A percentile compares a stretch with the other conserved stretches of the same genome.
Evolutionary conservation across 305 asterid species (phyloP).

Genomic region (Ilex paraguariensis): DNA sequence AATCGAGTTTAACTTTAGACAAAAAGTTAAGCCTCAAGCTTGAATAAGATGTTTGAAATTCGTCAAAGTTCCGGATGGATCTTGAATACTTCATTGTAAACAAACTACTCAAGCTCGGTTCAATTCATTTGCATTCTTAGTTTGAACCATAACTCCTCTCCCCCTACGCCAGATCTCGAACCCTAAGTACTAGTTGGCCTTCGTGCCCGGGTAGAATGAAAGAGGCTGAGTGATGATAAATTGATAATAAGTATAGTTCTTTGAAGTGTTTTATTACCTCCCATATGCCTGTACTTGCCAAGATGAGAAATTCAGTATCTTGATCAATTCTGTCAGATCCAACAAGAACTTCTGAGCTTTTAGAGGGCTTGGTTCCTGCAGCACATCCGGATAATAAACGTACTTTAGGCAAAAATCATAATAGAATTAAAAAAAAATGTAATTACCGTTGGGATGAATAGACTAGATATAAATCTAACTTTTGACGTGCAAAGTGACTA

Average conservation of each 20-base stretch:
- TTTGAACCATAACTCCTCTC: too few relatives aligned
- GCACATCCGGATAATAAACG: constrained; percentile 6
- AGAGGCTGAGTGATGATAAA: neutral
- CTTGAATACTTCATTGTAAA: too few relatives aligned
- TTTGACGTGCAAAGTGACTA: too few relatives aligned
- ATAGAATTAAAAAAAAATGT: neutral
- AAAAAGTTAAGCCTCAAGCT: too few relatives aligned
- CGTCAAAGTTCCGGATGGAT: too few relatives aligned
- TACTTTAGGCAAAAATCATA: constrained; percentile 10
- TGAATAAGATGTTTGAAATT: too few relatives aligned
- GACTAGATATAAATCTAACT: too few relatives aligned
- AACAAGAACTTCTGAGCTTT: constrained; percentile 30
- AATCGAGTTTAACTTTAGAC: too few relatives aligned
- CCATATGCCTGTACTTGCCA: constrained; percentile 61
- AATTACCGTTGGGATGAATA: too few relatives aligned
- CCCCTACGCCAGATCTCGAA: too few relatives aligned
- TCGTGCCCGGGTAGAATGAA: neutral
- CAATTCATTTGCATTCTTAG: too few relatives aligned
- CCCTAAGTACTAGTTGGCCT: neutral
- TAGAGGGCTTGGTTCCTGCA: constrained; percentile 15
- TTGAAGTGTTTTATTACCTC: constrained; percentile 30
- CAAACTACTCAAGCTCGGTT: too few relatives aligned
- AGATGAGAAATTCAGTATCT: constrained; percentile 54
- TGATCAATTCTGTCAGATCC: constrained; percentile 38
- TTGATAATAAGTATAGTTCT: neutral